phyloP scores from a whole-genome alignment of 768 basidiomycete species.

The Coprinopsis cinerea region DNA sequence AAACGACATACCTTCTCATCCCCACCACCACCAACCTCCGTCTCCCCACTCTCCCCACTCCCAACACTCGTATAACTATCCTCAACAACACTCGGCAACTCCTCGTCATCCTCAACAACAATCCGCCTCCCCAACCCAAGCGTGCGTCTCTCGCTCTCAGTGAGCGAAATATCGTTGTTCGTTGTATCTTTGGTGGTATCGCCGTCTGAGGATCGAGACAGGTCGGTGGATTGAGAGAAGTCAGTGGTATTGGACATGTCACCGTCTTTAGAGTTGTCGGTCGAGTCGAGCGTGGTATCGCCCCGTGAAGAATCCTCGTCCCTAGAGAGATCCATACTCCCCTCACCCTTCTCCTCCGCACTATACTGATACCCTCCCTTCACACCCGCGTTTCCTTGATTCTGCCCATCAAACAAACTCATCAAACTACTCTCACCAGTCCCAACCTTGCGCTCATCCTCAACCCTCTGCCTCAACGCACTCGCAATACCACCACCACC shows the following conservation, averaged over 20 bases:
- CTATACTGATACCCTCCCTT: neutral
- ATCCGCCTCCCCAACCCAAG: constrained; percentile 27
- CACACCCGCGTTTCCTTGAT: neutral
- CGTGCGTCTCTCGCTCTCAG: constrained; percentile 5
- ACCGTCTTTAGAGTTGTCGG: too few species aligned
- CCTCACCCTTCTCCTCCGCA: constrained; percentile 8
- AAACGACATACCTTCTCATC: neutral
- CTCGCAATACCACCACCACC: constrained; percentile 35
- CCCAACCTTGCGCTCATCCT: too few species aligned
- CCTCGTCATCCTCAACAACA: constrained; percentile 43
- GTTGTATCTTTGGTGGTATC: too few species aligned
- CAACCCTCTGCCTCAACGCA: constrained; percentile 30
- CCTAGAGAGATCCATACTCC: neutral
- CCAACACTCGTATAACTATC: neutral
- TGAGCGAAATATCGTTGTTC: too few species aligned
- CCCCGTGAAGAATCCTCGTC: too few species aligned
- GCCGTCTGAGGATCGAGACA: too few species aligned
- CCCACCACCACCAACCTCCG: neutral
- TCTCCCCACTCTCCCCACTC: neutral
- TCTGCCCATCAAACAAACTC: too few species aligned
- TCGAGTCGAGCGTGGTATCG: too few species aligned
- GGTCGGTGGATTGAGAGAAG: too few species aligned
- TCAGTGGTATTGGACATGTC: too few species aligned
- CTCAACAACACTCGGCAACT: constrained; percentile 19
- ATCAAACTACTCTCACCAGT: too few species aligned